A percentile compares a stretch with the other conserved stretches of the same genome.
Conservation (phyloP, 176 grass and related monocot genomes). For the Carex cristatella region DNA sequence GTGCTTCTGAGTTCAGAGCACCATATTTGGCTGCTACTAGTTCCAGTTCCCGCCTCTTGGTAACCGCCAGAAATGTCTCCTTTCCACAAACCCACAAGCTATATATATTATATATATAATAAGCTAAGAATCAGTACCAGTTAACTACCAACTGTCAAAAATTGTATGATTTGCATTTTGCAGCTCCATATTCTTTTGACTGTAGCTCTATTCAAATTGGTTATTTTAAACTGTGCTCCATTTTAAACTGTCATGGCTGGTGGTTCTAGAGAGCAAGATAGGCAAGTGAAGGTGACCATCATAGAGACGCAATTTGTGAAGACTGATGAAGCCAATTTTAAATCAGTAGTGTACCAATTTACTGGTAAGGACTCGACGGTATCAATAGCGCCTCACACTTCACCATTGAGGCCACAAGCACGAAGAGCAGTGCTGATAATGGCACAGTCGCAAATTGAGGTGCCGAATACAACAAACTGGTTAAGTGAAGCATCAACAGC, state of each 20-base stretch:
- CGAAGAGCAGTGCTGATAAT: not conserved
- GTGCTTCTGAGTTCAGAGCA: not conserved
- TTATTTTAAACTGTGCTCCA: not conserved
- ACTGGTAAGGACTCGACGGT: conserved; percentile 33
- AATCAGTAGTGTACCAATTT: conserved; percentile 62
- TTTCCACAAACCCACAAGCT: not conserved
- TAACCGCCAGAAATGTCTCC: not conserved
- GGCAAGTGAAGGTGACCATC: conserved; percentile 52
- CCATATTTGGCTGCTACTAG: not conserved
- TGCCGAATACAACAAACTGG: not conserved
- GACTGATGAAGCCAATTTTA: conserved; percentile 64
- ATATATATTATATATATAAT: not conserved
- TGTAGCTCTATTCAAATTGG: not conserved
- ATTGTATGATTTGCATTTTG: not conserved
- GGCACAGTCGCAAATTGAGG: not conserved
- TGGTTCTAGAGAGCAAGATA: not conserved
- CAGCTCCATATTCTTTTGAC: too few relatives aligned
- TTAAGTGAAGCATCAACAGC: not conserved
- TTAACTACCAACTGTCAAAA: not conserved
- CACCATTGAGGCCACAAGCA: not conserved
- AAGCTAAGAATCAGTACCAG: not conserved
- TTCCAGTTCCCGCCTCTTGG: not conserved
- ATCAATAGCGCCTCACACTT: not conserved
- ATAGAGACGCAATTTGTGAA: conserved; percentile 75
- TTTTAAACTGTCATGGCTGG: not conserved